A percentile compares a stretch with the other conserved stretches of the same genome.
These are phyloP conservation scores for Magnolia officinalis DNA, from an alignment of 164 flowering plant genomes.

Conservation along the genomic window DNA sequence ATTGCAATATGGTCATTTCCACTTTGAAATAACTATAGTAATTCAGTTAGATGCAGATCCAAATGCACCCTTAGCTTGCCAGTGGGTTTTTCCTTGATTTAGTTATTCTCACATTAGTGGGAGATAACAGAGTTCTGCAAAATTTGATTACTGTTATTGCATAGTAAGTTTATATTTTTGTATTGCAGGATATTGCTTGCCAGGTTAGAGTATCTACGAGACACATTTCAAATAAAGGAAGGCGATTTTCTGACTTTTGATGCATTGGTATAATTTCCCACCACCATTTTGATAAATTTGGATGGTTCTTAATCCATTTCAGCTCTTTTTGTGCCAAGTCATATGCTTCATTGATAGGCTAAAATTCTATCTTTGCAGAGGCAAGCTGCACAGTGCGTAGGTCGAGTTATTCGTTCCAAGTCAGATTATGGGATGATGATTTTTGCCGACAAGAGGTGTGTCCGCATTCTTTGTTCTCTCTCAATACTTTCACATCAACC, in stretches of 20 bases:
- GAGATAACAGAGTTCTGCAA: background rate
- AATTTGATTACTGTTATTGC: background rate
- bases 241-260: slow-evolving; percentile 97
- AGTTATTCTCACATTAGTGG: background rate
- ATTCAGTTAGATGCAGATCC: background rate
- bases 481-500: background rate
- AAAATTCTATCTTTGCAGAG: slow-evolving; percentile 46
- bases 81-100: background rate
- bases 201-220: slow-evolving; percentile 86
- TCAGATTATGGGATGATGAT: slow-evolving; percentile 99
- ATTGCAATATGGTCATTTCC: background rate
- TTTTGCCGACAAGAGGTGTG: slow-evolving; percentile 97
- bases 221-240: slow-evolving; percentile 97
- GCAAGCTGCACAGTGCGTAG: slow-evolving; percentile 99
- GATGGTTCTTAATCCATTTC: background rate
- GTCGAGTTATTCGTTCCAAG: slow-evolving; percentile 94
- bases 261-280: slow-evolving; percentile 69
- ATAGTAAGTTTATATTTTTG: background rate
- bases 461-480: background rate
- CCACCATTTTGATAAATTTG: background rate
- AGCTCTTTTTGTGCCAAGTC: background rate
- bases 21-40: background rate
- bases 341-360: slow-evolving; percentile 7
- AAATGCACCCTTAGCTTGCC: background rate
- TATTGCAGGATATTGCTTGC: slow-evolving; percentile 83